Conservation (phyloP, 2,329 filamentous ascomycete species). For the Alternaria gaisen region DNA sequence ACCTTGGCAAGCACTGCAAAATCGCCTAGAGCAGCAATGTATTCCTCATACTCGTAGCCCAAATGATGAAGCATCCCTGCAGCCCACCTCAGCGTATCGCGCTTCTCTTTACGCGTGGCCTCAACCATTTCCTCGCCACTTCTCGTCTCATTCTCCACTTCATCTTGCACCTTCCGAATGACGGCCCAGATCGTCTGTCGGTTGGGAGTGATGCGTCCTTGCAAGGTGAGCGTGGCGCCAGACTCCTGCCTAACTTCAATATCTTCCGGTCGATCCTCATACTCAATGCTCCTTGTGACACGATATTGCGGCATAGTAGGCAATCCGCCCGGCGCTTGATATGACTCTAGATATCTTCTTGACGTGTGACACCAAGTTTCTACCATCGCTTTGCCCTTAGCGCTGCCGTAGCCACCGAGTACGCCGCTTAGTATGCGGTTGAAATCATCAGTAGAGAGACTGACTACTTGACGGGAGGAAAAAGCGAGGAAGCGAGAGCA, state of each 20-base stretch:
- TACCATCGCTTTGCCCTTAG: slow-evolving; percentile 59
- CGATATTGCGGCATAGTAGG: slow-evolving; percentile 42
- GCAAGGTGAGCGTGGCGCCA: slow-evolving; percentile 39
- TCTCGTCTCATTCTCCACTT: slow-evolving; percentile 32
- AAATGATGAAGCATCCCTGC: slow-evolving; percentile 41
- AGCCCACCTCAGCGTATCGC: slow-evolving; percentile 45
- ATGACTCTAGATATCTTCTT: slow-evolving; percentile 32
- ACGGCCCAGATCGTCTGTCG: slow-evolving; percentile 46
- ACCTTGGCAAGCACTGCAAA: slow-evolving; percentile 43
- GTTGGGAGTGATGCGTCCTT: slow-evolving; percentile 43
- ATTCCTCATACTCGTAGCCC: slow-evolving; percentile 46
- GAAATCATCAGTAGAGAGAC: slow-evolving; percentile 55
- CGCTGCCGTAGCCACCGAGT: slow-evolving; percentile 59
- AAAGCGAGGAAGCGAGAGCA: slow-evolving; percentile 43
- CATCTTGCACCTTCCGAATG: slow-evolving; percentile 44
- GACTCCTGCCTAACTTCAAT: slow-evolving; percentile 42
- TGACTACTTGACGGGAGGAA: slow-evolving; percentile 36
- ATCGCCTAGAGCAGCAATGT: slow-evolving; percentile 41
- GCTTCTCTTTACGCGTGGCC: slow-evolving; percentile 29
- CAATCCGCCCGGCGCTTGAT: slow-evolving; percentile 44
- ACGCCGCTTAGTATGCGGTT: slow-evolving; percentile 64
- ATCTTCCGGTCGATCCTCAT: slow-evolving; percentile 35
- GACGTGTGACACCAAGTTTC: slow-evolving; percentile 54
- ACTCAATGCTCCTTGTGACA: slow-evolving; percentile 34
- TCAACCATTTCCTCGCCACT: slow-evolving; percentile 22